phyloP scores from a whole-genome alignment of 495 filamentous ascomycete genomes.

The Penicillium paradoxum region DNA sequence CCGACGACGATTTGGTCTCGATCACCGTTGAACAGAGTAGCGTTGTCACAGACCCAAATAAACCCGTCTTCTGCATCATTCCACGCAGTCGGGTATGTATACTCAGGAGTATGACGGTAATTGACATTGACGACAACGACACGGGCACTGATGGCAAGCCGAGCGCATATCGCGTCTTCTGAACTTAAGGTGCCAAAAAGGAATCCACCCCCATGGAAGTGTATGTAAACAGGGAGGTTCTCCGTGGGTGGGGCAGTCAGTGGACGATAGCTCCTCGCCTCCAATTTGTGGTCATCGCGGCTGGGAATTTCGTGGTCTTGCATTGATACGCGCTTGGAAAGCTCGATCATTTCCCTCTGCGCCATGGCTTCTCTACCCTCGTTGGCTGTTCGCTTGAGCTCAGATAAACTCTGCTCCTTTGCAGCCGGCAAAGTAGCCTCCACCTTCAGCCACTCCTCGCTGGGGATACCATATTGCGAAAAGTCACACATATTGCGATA shows the following conservation, averaged over 20 bases:
- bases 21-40: constrained; percentile 27
- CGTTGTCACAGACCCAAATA: constrained; percentile 37
- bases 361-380: constrained; percentile 25
- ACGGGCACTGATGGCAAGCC: constrained; percentile 26
- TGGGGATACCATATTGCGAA: constrained; percentile 32
- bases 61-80: constrained; percentile 45
- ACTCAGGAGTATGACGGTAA: constrained; percentile 45
- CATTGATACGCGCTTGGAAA: constrained; percentile 20
- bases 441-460: constrained; percentile 36
- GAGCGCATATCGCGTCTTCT: constrained; percentile 42
- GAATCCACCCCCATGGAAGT: constrained; percentile 50
- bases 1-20: constrained; percentile 36
- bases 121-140: constrained; percentile 40
- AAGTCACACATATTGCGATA: constrained; percentile 33
- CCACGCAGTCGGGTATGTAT: constrained; percentile 36
- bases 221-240: constrained; percentile 38
- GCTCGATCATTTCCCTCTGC: constrained; percentile 19
- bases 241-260: constrained; percentile 9
- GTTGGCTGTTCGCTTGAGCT: constrained; percentile 25
- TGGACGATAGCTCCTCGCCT: constrained; percentile 41
- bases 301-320: constrained; percentile 30
- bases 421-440: constrained; percentile 25
- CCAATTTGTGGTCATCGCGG: constrained; percentile 36
- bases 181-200: constrained; percentile 40
- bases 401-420: constrained; percentile 12